Conservation (phyloP, 2,329 filamentous ascomycete species). For the Septoria petroselini region DNA sequence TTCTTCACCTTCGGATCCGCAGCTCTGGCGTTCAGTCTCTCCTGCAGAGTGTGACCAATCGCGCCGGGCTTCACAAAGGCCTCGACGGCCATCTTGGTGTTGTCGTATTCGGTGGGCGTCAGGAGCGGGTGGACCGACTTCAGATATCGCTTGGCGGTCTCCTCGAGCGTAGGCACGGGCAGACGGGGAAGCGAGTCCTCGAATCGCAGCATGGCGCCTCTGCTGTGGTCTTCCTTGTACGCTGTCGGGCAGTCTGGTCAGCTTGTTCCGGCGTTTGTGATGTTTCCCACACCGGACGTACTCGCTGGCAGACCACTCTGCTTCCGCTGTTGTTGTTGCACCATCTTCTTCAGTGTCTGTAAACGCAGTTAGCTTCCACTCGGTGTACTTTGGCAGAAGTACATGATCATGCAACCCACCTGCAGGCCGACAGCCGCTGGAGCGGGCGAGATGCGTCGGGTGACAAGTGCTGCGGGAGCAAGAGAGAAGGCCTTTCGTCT, state of each 20-base stretch:
- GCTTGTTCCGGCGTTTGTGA: not conserved
- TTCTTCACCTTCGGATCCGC: conserved; percentile 81
- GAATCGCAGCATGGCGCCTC: conserved; percentile 77
- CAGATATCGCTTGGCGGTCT: conserved; percentile 76
- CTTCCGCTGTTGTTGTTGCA: conserved; percentile 40
- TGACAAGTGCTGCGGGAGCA: conserved; percentile 20
- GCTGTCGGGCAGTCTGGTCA: conserved; percentile 47
- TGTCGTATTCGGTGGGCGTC: conserved; percentile 63
- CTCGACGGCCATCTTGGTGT: conserved; percentile 76
- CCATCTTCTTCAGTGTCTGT: conserved; percentile 33
- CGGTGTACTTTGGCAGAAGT: conserved; percentile 2
- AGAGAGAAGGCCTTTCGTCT: conserved; percentile 25
- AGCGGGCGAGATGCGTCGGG: conserved; percentile 27
- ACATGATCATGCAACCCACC: conserved; percentile 8
- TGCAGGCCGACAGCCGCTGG: conserved; percentile 23
- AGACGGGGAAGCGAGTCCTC: conserved; percentile 79
- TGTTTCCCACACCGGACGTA: conserved; percentile 31
- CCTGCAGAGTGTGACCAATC: conserved; percentile 77
- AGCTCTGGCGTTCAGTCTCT: conserved; percentile 75
- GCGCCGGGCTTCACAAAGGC: conserved; percentile 88
- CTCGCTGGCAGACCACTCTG: conserved; percentile 48
- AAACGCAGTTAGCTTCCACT: not conserved
- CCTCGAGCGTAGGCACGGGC: conserved; percentile 76
- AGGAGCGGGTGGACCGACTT: conserved; percentile 75
- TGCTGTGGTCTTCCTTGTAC: conserved; percentile 75